Evolutionary conservation across 2,329 filamentous ascomycete species (phyloP).

Genomic region (Trichoderma sp.): DNA sequence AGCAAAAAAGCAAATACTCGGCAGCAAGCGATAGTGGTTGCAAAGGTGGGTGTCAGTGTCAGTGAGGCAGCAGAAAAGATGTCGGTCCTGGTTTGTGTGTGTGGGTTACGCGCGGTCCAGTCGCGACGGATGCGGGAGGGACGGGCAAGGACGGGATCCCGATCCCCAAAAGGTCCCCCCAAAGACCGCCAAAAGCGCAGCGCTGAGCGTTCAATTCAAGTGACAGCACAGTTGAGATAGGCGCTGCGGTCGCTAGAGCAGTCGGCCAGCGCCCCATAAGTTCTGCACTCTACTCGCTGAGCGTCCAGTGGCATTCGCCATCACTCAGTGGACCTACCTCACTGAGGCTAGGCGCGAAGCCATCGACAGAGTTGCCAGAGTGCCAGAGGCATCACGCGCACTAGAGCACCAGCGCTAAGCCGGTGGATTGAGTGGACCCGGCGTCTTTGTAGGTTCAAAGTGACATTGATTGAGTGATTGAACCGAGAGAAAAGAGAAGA

Average conservation of each 20-base stretch:
- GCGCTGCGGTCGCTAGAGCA: not conserved
- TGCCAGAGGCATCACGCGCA: constrained; percentile 20
- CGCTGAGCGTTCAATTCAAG: not conserved
- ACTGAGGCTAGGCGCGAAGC: constrained; percentile 18
- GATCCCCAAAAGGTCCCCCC: constrained; percentile 5
- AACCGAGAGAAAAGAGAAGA: not conserved
- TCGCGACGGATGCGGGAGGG: constrained; percentile 32
- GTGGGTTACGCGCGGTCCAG: constrained; percentile 36
- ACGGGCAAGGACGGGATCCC: constrained; percentile 21
- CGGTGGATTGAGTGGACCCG: constrained; percentile 16
- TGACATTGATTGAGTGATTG: not conserved
- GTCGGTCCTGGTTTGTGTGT: constrained; percentile 20
- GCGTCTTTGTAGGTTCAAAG: not conserved
- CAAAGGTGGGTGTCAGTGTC: not conserved
- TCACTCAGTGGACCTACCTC: constrained; percentile 13
- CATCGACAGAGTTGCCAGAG: not conserved
- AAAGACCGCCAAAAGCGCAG: not conserved
- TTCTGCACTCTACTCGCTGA: not conserved
- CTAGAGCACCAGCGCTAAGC: constrained; percentile 13
- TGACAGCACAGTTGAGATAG: not conserved
- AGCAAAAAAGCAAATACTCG: not conserved
- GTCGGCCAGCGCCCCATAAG: not conserved
- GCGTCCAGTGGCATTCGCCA: constrained; percentile 6
- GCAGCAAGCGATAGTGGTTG: not conserved
- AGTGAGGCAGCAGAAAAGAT: not conserved